Evolutionary conservation across 2,329 filamentous ascomycete genomes (phyloP), one percentile per base, ranked within the genome.

Genomic region (Phaeosphaeria sp.): DNA sequence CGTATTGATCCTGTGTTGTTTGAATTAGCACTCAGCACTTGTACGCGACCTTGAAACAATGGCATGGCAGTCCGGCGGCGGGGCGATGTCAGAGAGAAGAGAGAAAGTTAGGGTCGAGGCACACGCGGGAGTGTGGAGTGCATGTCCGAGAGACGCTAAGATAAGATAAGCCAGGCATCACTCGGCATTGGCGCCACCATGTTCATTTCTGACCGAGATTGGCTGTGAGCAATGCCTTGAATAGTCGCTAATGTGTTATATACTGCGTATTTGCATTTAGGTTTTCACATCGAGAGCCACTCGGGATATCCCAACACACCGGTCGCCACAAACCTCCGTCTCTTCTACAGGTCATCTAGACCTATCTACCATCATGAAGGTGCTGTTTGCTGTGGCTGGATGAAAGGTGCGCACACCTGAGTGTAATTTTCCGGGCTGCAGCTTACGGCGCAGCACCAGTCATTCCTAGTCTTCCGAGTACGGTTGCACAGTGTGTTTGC

Each of bases 61-160:
- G 59, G 46, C 70, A 73, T 72, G 50, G 55, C 23, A 36, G 15
- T 22, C 48, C 33, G 22, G n/a, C 27, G 23, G 6, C 20, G 52
- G 17, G 22, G 18, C 15, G 33, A 17, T 41, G 18, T 20, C 39
- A 20, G 33, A 36, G 15, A n/a, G 50, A 41, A 44, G 30, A n/a
- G 27, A 50, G 18, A 25, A 20, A 27, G 18, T 48, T 41, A 39
- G 27, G 6, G 13, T 25, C 17, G 53, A 39, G 44, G 50, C 48
- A 51, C 30, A 23, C 53, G 56, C 59, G 60, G 59, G 56, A 30
- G 36, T 36, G 42, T 43, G 36, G 33, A 48, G 18, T 15, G 41
- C n/a, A 46, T 46, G 44, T 21, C 36, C 10, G 55, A 51, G 58
- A 65, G 63, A 51, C 64, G 55, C 67, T 67, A 67, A 66, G 59